Evolutionary conservation across 169 alveolate genomes (phyloP).

Genomic region (Plasmodium yoelii): DNA sequence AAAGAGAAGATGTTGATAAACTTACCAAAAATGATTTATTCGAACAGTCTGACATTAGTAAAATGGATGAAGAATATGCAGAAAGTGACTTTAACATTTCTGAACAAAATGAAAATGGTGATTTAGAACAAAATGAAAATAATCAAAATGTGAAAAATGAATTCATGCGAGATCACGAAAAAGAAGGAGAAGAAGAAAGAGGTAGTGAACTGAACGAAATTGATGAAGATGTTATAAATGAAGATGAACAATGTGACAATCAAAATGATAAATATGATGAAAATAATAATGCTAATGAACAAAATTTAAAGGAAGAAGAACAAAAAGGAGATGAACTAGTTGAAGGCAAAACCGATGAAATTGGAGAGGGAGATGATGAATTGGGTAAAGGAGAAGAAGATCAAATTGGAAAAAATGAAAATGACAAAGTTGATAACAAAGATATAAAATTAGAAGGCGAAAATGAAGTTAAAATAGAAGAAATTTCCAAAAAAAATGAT

Average conservation of each 20-base stretch:
- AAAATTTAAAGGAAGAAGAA: not conserved
- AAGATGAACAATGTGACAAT: not conserved
- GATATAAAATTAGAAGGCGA: not conserved
- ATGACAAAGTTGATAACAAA: not conserved
- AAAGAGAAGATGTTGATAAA: conserved; percentile 13
- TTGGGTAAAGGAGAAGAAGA: not conserved
- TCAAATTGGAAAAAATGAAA: not conserved
- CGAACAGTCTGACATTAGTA: not conserved
- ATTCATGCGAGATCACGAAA: not conserved
- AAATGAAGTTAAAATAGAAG: conserved; percentile 2
- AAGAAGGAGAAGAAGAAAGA: not conserved
- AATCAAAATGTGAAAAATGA: not conserved
- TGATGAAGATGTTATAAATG: not conserved
- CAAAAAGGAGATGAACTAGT: not conserved
- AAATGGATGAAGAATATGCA: not conserved
- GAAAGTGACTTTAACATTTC: not conserved
- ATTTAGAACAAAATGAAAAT: not conserved
- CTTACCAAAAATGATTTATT: conserved; percentile 8
- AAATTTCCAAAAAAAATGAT: conserved; percentile 23
- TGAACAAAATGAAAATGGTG: not conserved
- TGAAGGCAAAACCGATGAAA: not conserved
- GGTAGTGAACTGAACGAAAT: not conserved
- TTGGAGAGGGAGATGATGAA: conserved; percentile 1
- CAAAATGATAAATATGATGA: not conserved
- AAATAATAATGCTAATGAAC: not conserved